These are phyloP conservation scores for Saccharomycopsis crataegensis DNA, from an alignment of 1,139 yeast species.

Conservation along the genomic window DNA sequence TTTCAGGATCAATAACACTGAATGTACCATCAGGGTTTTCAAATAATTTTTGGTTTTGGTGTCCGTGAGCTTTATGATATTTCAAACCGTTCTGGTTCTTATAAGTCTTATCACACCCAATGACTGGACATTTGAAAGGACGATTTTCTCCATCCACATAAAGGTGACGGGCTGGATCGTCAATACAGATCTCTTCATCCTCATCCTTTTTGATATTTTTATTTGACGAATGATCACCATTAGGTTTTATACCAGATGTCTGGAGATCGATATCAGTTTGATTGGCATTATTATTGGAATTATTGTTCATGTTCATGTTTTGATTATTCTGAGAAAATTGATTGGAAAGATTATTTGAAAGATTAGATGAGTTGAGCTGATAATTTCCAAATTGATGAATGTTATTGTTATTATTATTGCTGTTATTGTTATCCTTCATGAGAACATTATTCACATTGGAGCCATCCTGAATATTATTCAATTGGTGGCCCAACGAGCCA, in stretches of 20 bases:
- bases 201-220: conserved; percentile 24
- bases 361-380: no score
- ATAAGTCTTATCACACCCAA: conserved; percentile 95
- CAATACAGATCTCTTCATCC: conserved; percentile 55
- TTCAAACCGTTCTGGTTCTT: conserved; percentile 96
- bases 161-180: conserved; percentile 90
- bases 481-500: conserved; percentile 18
- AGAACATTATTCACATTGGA: no score
- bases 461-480: conserved; percentile 7
- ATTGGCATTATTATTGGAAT: neutral
- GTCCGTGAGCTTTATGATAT: conserved; percentile 94
- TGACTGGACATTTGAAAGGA: conserved; percentile 96
- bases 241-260: neutral
- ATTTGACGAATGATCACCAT: neutral
- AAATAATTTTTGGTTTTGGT: conserved; percentile 87
- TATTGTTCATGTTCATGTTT: neutral
- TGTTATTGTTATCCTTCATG: conserved; percentile 21
- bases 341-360: neutral
- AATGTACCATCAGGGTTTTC: conserved; percentile 92
- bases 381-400: neutral
- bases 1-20: conserved; percentile 87
- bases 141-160: conserved; percentile 92
- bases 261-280: neutral
- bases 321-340: neutral
- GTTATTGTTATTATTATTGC: conserved; percentile 21